Conservation (phyloP, 805 yeast species). For the Zygoascus bituminiphila region DNA sequence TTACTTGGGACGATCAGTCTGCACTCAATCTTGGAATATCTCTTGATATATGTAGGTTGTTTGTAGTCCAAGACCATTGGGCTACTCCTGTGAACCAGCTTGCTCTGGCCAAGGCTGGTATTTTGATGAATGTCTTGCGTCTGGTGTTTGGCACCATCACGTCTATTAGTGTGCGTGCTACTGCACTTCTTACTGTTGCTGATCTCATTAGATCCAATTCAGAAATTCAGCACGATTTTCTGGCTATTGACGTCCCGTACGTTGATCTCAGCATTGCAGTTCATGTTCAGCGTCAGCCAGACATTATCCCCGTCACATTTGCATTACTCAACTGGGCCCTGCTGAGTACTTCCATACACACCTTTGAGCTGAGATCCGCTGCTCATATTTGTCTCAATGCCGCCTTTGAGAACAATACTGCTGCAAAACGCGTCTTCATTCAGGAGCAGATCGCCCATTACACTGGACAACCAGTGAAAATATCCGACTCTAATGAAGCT, state of each 20-base stretch:
- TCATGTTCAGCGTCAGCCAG: slow-evolving; percentile 25
- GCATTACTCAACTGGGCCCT: slow-evolving; percentile 81
- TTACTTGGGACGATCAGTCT: slow-evolving; percentile 74
- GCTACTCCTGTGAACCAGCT: slow-evolving; percentile 54
- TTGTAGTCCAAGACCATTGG: slow-evolving; percentile 67
- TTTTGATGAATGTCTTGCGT: slow-evolving; percentile 56
- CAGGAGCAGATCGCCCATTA: slow-evolving; percentile 46
- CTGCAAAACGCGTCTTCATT: slow-evolving; percentile 54
- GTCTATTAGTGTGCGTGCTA: slow-evolving; percentile 56
- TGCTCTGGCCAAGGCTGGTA: slow-evolving; percentile 49
- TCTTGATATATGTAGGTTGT: slow-evolving; percentile 62
- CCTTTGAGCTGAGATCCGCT: slow-evolving; percentile 73
- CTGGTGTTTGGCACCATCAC: slow-evolving; percentile 58
- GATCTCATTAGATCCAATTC: slow-evolving; percentile 63
- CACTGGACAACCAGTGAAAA: background rate
- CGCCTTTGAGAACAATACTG: slow-evolving; percentile 55
- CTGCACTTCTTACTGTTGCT: slow-evolving; percentile 67
- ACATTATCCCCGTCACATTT: slow-evolving; percentile 55
- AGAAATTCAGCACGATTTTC: slow-evolving; percentile 59
- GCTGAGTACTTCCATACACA: slow-evolving; percentile 69
- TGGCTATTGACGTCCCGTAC: slow-evolving; percentile 85
- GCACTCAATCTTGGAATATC: slow-evolving; percentile 56
- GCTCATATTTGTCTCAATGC: slow-evolving; percentile 59
- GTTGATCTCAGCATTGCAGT: slow-evolving; percentile 62
- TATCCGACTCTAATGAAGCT: background rate